These are phyloP conservation scores for Dendrobium chrysotoxum DNA, from an alignment of 106 monocot genomes.

Conservation along the genomic window DNA sequence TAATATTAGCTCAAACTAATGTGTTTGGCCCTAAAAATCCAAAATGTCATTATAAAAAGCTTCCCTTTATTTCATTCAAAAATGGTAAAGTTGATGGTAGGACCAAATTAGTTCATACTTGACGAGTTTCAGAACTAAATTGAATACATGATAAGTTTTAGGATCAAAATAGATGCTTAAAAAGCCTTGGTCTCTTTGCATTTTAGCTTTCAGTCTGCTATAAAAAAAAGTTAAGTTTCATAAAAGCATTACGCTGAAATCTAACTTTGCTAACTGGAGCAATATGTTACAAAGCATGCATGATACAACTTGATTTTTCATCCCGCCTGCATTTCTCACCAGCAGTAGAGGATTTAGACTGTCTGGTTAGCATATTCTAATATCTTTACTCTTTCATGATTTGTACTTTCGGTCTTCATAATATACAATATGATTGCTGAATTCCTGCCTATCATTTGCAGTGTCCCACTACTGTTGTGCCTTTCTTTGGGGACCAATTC, in stretches of 20 bases:
- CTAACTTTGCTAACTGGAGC: background rate
- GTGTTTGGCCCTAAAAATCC: too few species aligned
- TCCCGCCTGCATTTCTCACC: too few species aligned
- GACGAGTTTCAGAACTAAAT: too few species aligned
- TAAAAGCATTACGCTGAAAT: background rate
- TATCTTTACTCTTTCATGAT: background rate
- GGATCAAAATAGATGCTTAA: too few species aligned
- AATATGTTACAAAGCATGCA: background rate
- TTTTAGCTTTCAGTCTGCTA: background rate
- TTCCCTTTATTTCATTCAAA: too few species aligned
- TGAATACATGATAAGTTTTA: too few species aligned
- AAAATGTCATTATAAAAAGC: too few species aligned
- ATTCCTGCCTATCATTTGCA: slow-evolving; percentile 19
- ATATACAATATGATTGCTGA: background rate
- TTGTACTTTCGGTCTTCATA: background rate
- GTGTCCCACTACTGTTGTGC: slow-evolving; percentile 91
- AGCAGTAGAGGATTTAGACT: too few species aligned
- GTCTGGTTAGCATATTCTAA: background rate
- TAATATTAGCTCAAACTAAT: too few species aligned
- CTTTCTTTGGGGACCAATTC: slow-evolving; percentile 96
- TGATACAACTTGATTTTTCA: too few species aligned
- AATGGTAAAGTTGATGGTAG: too few species aligned
- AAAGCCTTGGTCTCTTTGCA: background rate
- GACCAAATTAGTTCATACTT: too few species aligned
- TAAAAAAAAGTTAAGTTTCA: background rate